A percentile compares a stretch with the other conserved stretches of the same genome.
Evolutionary conservation across 495 filamentous ascomycete genomes (phyloP).

Genomic region (Tetracladium marchalianum): DNA sequence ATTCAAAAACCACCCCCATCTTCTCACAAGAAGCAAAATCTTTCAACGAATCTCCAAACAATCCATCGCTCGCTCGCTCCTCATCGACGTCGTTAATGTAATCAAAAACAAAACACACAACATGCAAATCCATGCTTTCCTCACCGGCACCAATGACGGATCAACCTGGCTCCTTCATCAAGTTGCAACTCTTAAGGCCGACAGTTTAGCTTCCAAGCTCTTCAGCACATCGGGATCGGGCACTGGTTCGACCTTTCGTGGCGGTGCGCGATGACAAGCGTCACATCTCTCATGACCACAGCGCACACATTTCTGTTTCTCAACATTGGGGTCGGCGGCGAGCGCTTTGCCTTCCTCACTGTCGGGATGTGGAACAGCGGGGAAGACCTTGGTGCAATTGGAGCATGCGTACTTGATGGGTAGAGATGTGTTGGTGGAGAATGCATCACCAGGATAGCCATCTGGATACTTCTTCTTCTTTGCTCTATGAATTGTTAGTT

Average conservation of each 20-base stretch:
- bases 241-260: constrained; percentile 49
- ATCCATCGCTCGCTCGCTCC: too few relatives aligned
- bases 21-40: too few relatives aligned
- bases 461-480: constrained; percentile 66
- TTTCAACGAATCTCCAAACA: too few relatives aligned
- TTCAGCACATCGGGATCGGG: constrained; percentile 55
- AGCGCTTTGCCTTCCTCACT: constrained; percentile 9
- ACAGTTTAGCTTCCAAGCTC: constrained; percentile 49
- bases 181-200: constrained; percentile 26
- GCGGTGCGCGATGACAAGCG: constrained; percentile 35
- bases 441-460: constrained; percentile 65
- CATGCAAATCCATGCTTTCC: too few relatives aligned
- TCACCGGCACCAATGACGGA: too few relatives aligned
- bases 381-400: constrained; percentile 47
- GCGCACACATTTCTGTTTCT: constrained; percentile 40
- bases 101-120: too few relatives aligned
- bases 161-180: too few relatives aligned
- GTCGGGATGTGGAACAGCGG: constrained; percentile 13
- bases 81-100: too few relatives aligned
- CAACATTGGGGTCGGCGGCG: constrained; percentile 11
- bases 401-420: constrained; percentile 54
- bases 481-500: constrained; percentile 35
- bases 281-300: constrained; percentile 50
- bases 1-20: too few relatives aligned
- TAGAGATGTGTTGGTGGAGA: constrained; percentile 24